Evolutionary conservation across 257 asterid genomes (phyloP).

Genomic region (Nyctanthes arbortristis): DNA sequence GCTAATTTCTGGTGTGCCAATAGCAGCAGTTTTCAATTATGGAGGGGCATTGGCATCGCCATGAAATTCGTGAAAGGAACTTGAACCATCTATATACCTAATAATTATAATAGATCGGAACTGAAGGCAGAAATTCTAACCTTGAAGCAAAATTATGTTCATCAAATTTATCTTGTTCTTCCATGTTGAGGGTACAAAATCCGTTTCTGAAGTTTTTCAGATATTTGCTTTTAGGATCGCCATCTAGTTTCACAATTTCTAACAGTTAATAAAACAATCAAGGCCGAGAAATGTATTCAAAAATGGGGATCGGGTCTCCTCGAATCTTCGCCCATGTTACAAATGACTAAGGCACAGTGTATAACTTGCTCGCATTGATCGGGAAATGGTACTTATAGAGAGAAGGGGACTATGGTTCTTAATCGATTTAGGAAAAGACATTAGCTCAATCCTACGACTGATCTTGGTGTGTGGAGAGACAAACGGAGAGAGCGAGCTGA

Average conservation of each 20-base stretch:
- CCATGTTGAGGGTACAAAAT: not conserved
- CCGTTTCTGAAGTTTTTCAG: not conserved
- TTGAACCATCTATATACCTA: not conserved
- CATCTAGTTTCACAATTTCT: not conserved
- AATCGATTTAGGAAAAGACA: constrained; percentile 5
- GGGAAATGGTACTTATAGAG: not conserved
- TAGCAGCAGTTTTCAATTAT: not conserved
- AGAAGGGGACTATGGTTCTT: not conserved
- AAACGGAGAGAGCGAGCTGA: constrained; percentile 64
- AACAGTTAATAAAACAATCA: not conserved
- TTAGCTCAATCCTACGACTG: constrained; percentile 22
- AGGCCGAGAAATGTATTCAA: not conserved
- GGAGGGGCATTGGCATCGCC: not conserved
- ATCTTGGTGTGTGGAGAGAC: constrained; percentile 57
- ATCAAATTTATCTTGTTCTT: not conserved
- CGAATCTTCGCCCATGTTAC: not conserved
- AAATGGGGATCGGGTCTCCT: not conserved
- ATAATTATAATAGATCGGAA: no score
- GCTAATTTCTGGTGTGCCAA: no score
- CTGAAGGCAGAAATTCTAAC: not conserved
- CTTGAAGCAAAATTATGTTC: not conserved
- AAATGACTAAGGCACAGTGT: not conserved
- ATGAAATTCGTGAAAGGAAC: not conserved
- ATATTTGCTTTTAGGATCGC: not conserved
- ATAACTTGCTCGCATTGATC: not conserved